Base-by-base conservation (phyloP, 2,329 filamentous ascomycete genomes). In the Colletotrichum chrysophilum region DNA sequence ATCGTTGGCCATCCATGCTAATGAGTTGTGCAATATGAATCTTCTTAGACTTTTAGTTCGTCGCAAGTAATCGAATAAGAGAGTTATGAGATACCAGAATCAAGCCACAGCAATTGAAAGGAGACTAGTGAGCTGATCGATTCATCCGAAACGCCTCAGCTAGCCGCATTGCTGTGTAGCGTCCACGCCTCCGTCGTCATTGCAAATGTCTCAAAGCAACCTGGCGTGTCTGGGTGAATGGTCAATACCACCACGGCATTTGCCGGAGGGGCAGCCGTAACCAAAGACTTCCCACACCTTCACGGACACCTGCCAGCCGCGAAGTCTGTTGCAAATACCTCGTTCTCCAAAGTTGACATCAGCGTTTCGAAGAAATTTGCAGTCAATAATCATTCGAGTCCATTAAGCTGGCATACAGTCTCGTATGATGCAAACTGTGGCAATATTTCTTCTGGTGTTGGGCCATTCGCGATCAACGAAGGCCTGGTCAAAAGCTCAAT, bases 391-490 rank as follows among this genome's bases (percentile, higher is more conserved):
- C 6, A 48, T n/a, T 48, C 10, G n/a, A 48, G 14, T 48, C 3
- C 10, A 21, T 21, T 7, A 48, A 21, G 3, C 43, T 21, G 14
- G 43, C 9, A 48, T n/a, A 13, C 87, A 67, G 85, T 92, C 4
- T 91, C 92, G 77, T 87, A 89, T 74, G 88, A 88, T 1, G 89
- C 90, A 21, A 93, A 93, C 77, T 93, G 91, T 79, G 91, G 91
- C 9, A 93, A 92, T 77, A 90, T 93, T 88, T 89, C 84, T 16
- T 86, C 86, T 68, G 90, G 88, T 1, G 86, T 93, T 69, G 91
- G 91, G 0, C 90, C 91, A 0, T 93, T 89, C 80, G 91, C 90
- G 5, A 84, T 90, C 21, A 88, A 91, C 79, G 81, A 86, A 28
- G 84, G 87, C 6, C 74, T 92, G 3, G 81, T 91, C 70, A 61